Evolutionary conservation across 768 basidiomycete genomes (phyloP), one percentile per base, ranked within the genome.

Genomic region (Rossbeevera mucosa): DNA sequence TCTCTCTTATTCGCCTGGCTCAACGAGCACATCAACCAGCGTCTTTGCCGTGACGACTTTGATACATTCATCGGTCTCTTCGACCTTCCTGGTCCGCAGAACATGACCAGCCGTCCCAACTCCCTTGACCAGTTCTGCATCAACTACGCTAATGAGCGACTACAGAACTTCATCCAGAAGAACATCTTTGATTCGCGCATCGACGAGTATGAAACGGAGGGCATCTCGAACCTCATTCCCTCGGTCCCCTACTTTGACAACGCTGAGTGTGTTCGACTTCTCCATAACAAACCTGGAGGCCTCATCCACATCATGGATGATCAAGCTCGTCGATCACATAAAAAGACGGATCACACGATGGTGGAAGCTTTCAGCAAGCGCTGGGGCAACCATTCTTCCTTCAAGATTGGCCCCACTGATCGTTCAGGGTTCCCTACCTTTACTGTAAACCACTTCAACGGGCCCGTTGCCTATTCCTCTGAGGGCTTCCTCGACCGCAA

Each of bases 261-360:
- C 67, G 68, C 86, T 9, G 94, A 97, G 65, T 93, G 91, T 59
- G 70, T 98, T 26, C 82, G 91, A 7, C 75, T 99, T 26, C 72
- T 98, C 38, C 87, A 93, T 64, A 86, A 91, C 64, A 76, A 76
- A 50, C 93, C 91, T 1, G 94, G 94, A 9, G 96, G 96, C 2
- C 75, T 99, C 28, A 84, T 97, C 48, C 92, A 95, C 62, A 97
- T 98, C 69, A 91, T 97, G 88, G 94, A 98, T 64, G 95, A 98
- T 64, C 94, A 96, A 69, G 89, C 94, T 1, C 80, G 88, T 12
- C 78, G 89, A 33, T 79, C 81, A 51, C 86, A 83, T 53, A 94
- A 93, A 72, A 94, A 94, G 81, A 94, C 86, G 2, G 92, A 95
- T 61, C 80, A 86, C 49, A 91, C 88, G 0, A 96, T 98, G 92